Evolutionary conservation across 202 grass and related monocot species (phyloP).

Genomic region (Dendrocalamus latiflorus): DNA sequence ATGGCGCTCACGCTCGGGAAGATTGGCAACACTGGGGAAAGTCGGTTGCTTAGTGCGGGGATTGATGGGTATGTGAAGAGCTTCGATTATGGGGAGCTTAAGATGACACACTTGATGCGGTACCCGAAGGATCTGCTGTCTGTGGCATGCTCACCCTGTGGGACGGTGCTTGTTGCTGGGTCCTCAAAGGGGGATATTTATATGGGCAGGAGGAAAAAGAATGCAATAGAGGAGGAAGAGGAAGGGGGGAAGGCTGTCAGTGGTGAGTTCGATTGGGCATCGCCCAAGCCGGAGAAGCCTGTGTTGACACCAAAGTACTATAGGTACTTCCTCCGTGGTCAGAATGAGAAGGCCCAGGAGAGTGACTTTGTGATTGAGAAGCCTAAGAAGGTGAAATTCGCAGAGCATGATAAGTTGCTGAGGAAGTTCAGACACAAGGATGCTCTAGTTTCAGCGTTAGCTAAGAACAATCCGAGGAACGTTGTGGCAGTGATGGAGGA

Average conservation of each 20-base stretch:
- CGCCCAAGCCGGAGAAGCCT: conserved; percentile 34
- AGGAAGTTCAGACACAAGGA: conserved; percentile 85
- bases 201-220: conserved; percentile 61
- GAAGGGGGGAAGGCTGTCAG: background rate
- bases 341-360: conserved; percentile 63
- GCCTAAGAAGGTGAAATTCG: conserved; percentile 62
- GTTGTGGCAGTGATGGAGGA: conserved; percentile 83
- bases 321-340: conserved; percentile 64
- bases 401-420: conserved; percentile 75
- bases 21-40: conserved; percentile 45
- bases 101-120: conserved; percentile 69
- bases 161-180: conserved; percentile 55
- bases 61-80: conserved; percentile 91
- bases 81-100: conserved; percentile 76
- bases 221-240: conserved; percentile 17
- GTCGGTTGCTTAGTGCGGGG: conserved; percentile 61
- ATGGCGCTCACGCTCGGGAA: conserved; percentile 49
- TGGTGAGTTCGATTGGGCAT: conserved; percentile 39
- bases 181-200: conserved; percentile 69
- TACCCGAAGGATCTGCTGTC: conserved; percentile 69
- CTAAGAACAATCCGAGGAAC: conserved; percentile 47
- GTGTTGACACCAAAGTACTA: conserved; percentile 42
- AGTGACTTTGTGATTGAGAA: conserved; percentile 62
- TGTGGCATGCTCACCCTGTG: conserved; percentile 66
- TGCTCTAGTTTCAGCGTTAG: conserved; percentile 59